Evolutionary conservation across 768 basidiomycete genomes (phyloP), one percentile per base, ranked within the genome.

Genomic region (Imleria badia): DNA sequence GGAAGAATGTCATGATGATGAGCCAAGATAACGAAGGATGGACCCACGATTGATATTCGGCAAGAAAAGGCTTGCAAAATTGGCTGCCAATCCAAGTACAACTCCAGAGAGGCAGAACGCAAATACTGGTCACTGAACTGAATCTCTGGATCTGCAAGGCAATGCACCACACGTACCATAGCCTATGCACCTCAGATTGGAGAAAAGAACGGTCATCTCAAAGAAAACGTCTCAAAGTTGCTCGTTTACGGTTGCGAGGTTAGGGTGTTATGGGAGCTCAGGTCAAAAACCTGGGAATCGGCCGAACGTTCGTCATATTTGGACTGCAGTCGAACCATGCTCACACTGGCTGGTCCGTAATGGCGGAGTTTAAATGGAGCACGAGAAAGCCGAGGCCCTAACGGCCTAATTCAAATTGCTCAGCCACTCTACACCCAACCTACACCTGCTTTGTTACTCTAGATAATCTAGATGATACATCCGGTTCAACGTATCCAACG

Each of bases 11-110:
- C 39, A 42, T 36, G 45, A 46, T 41, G 29, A 45, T 15, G 26
- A 42, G 33, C 19, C 48, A 39, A 48, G 49, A 39, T 33, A 49
- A 15, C 62, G 30, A 15, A 42, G 19, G 42, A 43, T 36, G 34
- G 9, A 73, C 83, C 48, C 64, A 91, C 90, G 75, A 65, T 84
- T 82, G 23, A 85, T 67, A 43, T 75, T 69, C 1, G 90, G 87
- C 29, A 90, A 74, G 69, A 91, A 91, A 42, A 85, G 66, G 45
- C 54, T 76, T 1, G 85, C 87, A 60, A 91, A 83, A 69, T 89
- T 81, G 13, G 80, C 82, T 3, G 83, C 75, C 22, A 92, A 67
- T 11, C 90, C 90, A 5, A 92, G 78, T 35, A 89, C 85, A 29
- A 78, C 75, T 14, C 75, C 76, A 17, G 73, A 68, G 54, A 78